Evolutionary conservation across 1,139 yeast genomes (phyloP).

Genomic region (Taphrina confusa): DNA sequence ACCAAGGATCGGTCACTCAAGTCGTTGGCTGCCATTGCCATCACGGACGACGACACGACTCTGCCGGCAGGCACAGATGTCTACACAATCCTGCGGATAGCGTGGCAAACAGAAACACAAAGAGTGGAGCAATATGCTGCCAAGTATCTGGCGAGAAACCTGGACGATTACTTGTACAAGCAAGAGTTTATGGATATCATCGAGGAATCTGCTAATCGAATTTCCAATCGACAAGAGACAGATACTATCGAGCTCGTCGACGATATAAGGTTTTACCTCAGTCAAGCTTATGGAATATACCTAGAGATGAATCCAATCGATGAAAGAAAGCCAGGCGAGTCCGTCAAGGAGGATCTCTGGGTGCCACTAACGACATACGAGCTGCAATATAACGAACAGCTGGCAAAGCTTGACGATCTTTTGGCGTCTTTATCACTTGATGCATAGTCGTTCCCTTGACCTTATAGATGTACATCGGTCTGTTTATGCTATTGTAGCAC

Average conservation of each 20-base stretch:
- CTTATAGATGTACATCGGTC: background rate
- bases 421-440: constrained; percentile 40
- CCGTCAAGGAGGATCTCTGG: constrained; percentile 38
- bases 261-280: constrained; percentile 68
- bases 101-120: constrained; percentile 69
- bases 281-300: constrained; percentile 52
- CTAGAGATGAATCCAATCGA: constrained; percentile 43
- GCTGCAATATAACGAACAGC: constrained; percentile 39
- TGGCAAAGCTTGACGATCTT: constrained; percentile 40
- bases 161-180: constrained; percentile 49
- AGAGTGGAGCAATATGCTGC: constrained; percentile 67
- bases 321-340: constrained; percentile 31
- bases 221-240: constrained; percentile 63
- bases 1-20: constrained; percentile 56
- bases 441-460: constrained; percentile 35
- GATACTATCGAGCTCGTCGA: constrained; percentile 79
- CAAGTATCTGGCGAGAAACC: constrained; percentile 56
- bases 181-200: constrained; percentile 50
- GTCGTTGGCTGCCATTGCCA: constrained; percentile 62
- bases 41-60: constrained; percentile 51
- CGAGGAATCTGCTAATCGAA: constrained; percentile 59
- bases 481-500: background rate
- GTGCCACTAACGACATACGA: constrained; percentile 40
- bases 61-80: constrained; percentile 46
- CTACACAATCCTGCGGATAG: constrained; percentile 61